Conservation (phyloP, 768 basidiomycete species). For the Rhodocollybia butyracea region DNA sequence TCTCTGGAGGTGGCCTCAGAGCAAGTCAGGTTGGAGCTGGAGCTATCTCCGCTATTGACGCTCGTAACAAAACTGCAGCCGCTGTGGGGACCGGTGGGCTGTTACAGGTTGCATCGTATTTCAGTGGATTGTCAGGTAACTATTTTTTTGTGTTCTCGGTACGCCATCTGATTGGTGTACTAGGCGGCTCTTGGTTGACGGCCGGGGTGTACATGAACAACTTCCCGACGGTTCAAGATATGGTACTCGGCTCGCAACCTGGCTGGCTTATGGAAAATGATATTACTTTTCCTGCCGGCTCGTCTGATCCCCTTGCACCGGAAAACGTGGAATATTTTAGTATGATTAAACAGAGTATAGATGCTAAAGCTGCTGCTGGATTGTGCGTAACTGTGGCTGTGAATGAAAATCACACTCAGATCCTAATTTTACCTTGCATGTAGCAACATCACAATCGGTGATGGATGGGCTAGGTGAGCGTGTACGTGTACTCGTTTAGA, state of each 20-base stretch:
- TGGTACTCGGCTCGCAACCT: slow-evolving; percentile 54
- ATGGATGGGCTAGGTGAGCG: slow-evolving; percentile 41
- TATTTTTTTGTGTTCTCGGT: background rate
- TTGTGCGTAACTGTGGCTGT: slow-evolving; percentile 49
- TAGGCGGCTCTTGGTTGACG: slow-evolving; percentile 69
- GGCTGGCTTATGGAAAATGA: slow-evolving; percentile 60
- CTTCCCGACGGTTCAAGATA: slow-evolving; percentile 52
- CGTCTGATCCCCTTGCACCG: slow-evolving; percentile 36
- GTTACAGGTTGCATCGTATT: slow-evolving; percentile 65
- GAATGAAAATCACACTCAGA: background rate
- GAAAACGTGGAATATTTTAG: slow-evolving; percentile 52
- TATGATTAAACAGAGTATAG: slow-evolving; percentile 50
- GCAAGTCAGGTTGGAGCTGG: slow-evolving; percentile 66
- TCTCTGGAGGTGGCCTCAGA: slow-evolving; percentile 69
- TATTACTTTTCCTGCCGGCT: too few species aligned
- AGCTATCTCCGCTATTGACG: slow-evolving; percentile 55
- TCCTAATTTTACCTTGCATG: background rate
- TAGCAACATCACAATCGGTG: slow-evolving; percentile 64
- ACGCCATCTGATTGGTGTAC: background rate
- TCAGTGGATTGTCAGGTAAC: slow-evolving; percentile 61
- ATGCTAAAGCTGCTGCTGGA: slow-evolving; percentile 50
- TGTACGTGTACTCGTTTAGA: too few species aligned
- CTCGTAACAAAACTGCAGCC: slow-evolving; percentile 55
- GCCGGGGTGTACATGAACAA: slow-evolving; percentile 64
- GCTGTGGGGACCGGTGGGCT: slow-evolving; percentile 62